phyloP scores from a whole-genome alignment of 1,284 basidiomycete genomes.

The Porogramme epimiltina region DNA sequence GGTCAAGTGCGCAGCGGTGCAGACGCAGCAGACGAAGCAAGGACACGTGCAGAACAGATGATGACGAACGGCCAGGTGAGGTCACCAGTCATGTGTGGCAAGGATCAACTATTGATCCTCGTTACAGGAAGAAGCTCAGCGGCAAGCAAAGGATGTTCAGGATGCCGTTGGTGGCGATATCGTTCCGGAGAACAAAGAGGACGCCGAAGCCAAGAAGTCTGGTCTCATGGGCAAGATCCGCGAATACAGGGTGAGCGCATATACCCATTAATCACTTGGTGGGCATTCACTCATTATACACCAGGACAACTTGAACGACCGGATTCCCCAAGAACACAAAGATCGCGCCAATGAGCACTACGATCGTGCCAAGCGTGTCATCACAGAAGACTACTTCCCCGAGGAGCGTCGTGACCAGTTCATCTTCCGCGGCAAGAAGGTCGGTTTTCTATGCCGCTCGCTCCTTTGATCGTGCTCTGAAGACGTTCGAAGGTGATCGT shows the following conservation, averaged over 20 bases:
- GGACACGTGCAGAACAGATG: slow-evolving; percentile 21
- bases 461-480: slow-evolving; percentile 22
- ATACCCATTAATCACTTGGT: neutral
- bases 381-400: slow-evolving; percentile 84
- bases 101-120: neutral
- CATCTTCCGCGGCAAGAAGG: slow-evolving; percentile 81
- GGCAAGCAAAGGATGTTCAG: slow-evolving; percentile 36
- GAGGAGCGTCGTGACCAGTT: slow-evolving; percentile 84
- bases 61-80: slow-evolving; percentile 21
- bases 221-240: slow-evolving; percentile 51
- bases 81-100: neutral
- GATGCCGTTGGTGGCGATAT: slow-evolving; percentile 24
- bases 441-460: slow-evolving; percentile 20
- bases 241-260: slow-evolving; percentile 34
- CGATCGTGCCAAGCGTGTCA: slow-evolving; percentile 62
- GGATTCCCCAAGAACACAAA: slow-evolving; percentile 64
- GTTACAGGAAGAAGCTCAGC: slow-evolving; percentile 29
- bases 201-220: slow-evolving; percentile 51
- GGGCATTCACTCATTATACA: neutral
- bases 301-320: slow-evolving; percentile 49
- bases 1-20: slow-evolving; percentile 39
- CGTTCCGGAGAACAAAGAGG: slow-evolving; percentile 39
- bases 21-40: slow-evolving; percentile 26
- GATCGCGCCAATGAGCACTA: slow-evolving; percentile 52
- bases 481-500: slow-evolving; percentile 66